Conservation (phyloP, 495 filamentous ascomycete species). For the Bacidia gigantensis region DNA sequence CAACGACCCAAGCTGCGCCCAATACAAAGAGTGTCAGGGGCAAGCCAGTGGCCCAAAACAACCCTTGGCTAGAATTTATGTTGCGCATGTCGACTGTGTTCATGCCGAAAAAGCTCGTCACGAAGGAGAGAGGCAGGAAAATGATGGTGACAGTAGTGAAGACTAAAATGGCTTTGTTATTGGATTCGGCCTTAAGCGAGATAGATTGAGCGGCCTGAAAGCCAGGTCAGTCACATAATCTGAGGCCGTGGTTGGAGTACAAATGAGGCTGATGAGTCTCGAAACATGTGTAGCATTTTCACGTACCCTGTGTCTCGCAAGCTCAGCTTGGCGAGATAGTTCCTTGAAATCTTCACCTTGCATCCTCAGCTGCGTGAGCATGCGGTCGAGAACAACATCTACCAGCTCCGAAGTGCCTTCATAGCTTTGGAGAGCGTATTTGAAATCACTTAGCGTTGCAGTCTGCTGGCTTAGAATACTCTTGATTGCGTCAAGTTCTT, state of each 20-base stretch:
- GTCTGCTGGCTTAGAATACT: constrained; percentile 16
- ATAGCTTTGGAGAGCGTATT: constrained; percentile 10
- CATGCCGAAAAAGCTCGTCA: constrained; percentile 32
- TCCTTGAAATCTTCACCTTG: constrained; percentile 8
- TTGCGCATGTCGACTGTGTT: constrained; percentile 37
- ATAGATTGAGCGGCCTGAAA: constrained; percentile 11
- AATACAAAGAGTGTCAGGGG: constrained; percentile 30
- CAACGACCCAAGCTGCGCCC: constrained; percentile 10
- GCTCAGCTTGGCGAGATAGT: constrained; percentile 17
- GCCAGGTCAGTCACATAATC: background rate
- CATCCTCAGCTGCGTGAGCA: constrained; percentile 5
- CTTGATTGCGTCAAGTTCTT: constrained; percentile 27
- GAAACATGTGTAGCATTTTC: background rate
- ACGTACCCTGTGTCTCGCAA: constrained; percentile 3
- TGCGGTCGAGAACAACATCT: constrained; percentile 5
- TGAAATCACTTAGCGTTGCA: constrained; percentile 6
- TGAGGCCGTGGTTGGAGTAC: background rate
- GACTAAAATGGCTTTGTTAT: constrained; percentile 22
- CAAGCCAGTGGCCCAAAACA: constrained; percentile 36
- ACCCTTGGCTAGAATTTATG: constrained; percentile 31
- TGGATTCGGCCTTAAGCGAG: constrained; percentile 9
- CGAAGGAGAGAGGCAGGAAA: constrained; percentile 29
- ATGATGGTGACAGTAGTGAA: constrained; percentile 34
- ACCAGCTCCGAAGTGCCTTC: constrained; percentile 7
- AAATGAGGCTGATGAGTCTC: background rate